Base-by-base conservation (phyloP, 2,329 filamentous ascomycete genomes). In the Fusarium redolens region DNA sequence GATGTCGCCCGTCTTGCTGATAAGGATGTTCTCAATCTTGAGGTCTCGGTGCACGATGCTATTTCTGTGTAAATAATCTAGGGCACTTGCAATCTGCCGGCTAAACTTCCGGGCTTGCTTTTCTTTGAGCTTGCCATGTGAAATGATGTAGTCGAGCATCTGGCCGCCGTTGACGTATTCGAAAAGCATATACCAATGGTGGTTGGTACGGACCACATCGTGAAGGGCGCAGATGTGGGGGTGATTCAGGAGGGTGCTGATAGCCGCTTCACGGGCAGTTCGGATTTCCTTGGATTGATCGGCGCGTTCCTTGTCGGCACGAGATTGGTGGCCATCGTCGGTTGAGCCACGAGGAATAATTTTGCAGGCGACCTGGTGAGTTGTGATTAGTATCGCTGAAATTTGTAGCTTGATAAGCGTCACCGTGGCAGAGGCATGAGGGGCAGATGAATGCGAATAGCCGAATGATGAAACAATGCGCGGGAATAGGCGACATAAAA, bases 111-210 rank as follows among this genome's bases (percentile, higher is more conserved):
- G 92, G 13, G 96, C 96, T 83, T 97, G 96, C 83, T 98, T 98
- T 85, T 99, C 96, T 86, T 98, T 98, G 72, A 99, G 86, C 79
- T 97, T 93, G 65, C 96, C 96, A 79, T 99, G 96, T 7, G 95
- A 98, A 80, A 99, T 99, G 82, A 99, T 99, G 83, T 98, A 99
- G 85, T 99, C 96, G 69, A 99, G 91, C 96, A 99, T 98, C 84
- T 99, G 96, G 22, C 96, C 96, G 52, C 96, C 96, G 80, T 99
- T 98, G 82, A 99, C 96, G 82, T 96, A 98, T 84, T 99, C 96
- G 80, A 97, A 99, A 57, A 99, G 91, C 96, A 99, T 99, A 83
- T 99, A 99, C 96, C 96, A 99, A 83, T 99, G 96, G 81, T 98
- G 96, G 79, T 96, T 96, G 56, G 96, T 98, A 65, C 95, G 92